Percentiles rank a stretch among this genome's conserved stretches.
phyloP scores from a whole-genome alignment of 306 rosid genomes.

The Prunus davidiana region DNA sequence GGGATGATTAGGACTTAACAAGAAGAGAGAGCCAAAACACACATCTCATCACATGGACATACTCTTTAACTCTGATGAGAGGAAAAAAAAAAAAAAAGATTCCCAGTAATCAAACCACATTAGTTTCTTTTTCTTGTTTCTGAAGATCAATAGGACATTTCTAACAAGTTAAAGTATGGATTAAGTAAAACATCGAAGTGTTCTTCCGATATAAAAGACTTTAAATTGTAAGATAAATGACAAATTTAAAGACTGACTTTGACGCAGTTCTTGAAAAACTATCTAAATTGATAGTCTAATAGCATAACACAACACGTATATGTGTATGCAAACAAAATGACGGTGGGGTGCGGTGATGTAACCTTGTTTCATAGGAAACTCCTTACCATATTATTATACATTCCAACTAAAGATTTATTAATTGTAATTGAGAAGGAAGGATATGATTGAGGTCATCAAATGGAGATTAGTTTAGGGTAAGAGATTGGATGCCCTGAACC shows the following conservation, averaged over 20 bases:
- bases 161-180: too few relatives aligned
- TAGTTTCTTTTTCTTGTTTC: too few relatives aligned
- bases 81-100: neutral
- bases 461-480: constrained; percentile 21
- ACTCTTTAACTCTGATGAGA: neutral
- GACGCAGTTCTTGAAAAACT: too few relatives aligned
- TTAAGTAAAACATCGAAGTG: too few relatives aligned
- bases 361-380: constrained; percentile 20
- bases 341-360: constrained; percentile 2
- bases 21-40: neutral
- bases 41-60: neutral
- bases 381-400: constrained; percentile 22
- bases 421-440: constrained; percentile 19
- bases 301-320: neutral
- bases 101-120: too few relatives aligned
- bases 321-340: neutral
- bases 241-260: too few relatives aligned
- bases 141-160: too few relatives aligned
- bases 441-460: constrained; percentile 47
- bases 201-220: too few relatives aligned
- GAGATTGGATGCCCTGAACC: constrained; percentile 35
- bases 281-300: too few relatives aligned
- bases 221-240: too few relatives aligned
- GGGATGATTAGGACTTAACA: neutral
- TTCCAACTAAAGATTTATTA: neutral